A percentile compares a stretch with the other conserved stretches of the same genome.
These are phyloP conservation scores for Neurospora tetraspora DNA, from an alignment of 495 filamentous ascomycete species.

Conservation along the genomic window DNA sequence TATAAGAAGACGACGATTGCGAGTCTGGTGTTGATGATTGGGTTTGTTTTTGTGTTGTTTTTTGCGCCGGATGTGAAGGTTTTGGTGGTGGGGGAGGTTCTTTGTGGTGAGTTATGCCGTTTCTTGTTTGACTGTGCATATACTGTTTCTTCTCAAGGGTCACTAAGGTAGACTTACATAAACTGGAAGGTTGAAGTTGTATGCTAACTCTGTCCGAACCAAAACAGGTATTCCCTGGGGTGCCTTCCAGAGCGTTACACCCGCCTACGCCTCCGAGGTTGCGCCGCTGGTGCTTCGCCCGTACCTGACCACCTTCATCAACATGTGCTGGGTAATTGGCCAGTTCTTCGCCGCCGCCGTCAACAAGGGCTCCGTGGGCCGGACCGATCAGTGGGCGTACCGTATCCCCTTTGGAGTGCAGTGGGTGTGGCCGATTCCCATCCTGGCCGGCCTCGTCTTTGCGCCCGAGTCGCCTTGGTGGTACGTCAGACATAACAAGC, in stretches of 20 bases:
- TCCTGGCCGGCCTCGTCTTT: constrained; percentile 48
- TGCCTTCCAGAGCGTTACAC: constrained; percentile 48
- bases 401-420: constrained; percentile 54
- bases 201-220: constrained; percentile 10
- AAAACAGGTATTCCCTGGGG: constrained; percentile 57
- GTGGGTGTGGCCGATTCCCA: constrained; percentile 66
- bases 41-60: constrained; percentile 45
- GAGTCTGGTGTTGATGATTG: constrained; percentile 33
- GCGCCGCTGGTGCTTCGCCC: constrained; percentile 53
- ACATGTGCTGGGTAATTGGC: constrained; percentile 64
- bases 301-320: constrained; percentile 60
- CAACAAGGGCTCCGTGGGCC: constrained; percentile 41
- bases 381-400: constrained; percentile 52
- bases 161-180: not conserved
- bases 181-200: not conserved
- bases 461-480: constrained; percentile 67
- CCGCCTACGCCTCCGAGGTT: constrained; percentile 63
- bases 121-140: no score
- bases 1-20: constrained; percentile 28
- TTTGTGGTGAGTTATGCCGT: constrained; percentile 26
- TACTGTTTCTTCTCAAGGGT: not conserved
- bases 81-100: constrained; percentile 53
- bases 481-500: constrained; percentile 51
- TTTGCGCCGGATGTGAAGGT: constrained; percentile 51
- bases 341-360: constrained; percentile 60